Evolutionary conservation across 2,329 filamentous ascomycete genomes (phyloP), one percentile per base, ranked within the genome.

Genomic region (Pseudogymnoascus sp.): DNA sequence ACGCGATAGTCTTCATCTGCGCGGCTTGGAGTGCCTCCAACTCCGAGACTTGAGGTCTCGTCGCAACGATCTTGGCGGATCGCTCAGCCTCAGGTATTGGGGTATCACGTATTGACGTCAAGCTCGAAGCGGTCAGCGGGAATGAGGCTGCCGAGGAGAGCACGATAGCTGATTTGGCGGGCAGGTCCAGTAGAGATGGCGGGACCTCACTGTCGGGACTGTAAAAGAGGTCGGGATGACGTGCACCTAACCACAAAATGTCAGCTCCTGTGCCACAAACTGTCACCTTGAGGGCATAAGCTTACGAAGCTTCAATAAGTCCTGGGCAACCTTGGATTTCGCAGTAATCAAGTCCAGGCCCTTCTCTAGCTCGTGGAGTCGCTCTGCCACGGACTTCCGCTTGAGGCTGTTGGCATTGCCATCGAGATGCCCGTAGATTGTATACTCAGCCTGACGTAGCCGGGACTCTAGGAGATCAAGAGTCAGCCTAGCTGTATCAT

Each of bases 111-210:
- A 73, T 69, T 1, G 71, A 73, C 3, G 68, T 74, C 15, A 74
- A 63, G 29, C 68, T 67, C 21, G 71, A 73, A n/a, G 71, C 71
- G 1, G 71, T 72, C 2, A 68, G 66, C 1, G 70, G 69, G 59
- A 71, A 74, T 21, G 71, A 67, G 60, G 67, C 71, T 4, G 72
- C 71, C 10, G 71, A 72, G 36, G 72, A 68, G 35, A 73, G 66
- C 7, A 74, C 61, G 17, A 72, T 72, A 17, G 71, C 67, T 21
- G 70, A 36, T 36, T 72, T 65, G 17, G 61, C 67, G 5, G 63
- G 48, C 0, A 67, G 66, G 33, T 73, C 71, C 7, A 73, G 62
- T 2, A 67, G 68, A 1, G 69, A 71, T 2, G 70, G 70, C 21
- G 68, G 5, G 4, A 69, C 65, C 27, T 68, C 63, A 2, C 66